These are phyloP conservation scores for Xylariaceae sp. DNA, from an alignment of 2,329 filamentous ascomycete genomes.

Conservation along the genomic window DNA sequence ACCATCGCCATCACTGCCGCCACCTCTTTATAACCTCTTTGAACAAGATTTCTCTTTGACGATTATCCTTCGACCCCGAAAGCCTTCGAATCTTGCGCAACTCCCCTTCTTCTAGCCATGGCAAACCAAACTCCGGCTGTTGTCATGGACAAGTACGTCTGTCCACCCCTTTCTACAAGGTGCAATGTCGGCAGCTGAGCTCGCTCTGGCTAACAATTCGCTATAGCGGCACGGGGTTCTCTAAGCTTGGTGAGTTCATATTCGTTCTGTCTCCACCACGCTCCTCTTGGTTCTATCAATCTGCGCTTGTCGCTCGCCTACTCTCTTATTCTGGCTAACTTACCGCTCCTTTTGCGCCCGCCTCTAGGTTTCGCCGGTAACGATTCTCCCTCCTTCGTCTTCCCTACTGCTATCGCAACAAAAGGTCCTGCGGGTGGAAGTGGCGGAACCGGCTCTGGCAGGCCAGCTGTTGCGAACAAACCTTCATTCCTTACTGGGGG, in stretches of 20 bases:
- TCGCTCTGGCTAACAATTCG: slow-evolving; percentile 47
- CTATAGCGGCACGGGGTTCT: slow-evolving; percentile 95
- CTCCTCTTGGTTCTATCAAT: not conserved
- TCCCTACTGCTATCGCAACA: slow-evolving; percentile 97
- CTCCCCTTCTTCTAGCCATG: slow-evolving; percentile 63
- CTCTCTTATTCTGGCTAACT: slow-evolving; percentile 25
- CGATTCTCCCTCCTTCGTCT: slow-evolving; percentile 98
- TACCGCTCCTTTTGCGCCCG: slow-evolving; percentile 26
- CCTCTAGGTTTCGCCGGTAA: slow-evolving; percentile 92
- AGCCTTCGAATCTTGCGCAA: slow-evolving; percentile 21
- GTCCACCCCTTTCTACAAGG: slow-evolving; percentile 40
- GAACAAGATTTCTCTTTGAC: too few relatives aligned
- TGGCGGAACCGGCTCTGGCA: slow-evolving; percentile 81
- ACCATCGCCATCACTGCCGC: too few relatives aligned
- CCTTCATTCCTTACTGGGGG: slow-evolving; percentile 93
- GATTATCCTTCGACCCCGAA: too few relatives aligned
- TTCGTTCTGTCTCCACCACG: slow-evolving; percentile 10
- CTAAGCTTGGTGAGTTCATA: slow-evolving; percentile 84
- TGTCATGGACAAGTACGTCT: slow-evolving; percentile 99
- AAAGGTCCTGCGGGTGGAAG: slow-evolving; percentile 76
- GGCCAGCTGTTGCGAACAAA: slow-evolving; percentile 91
- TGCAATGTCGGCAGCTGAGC: slow-evolving; percentile 25
- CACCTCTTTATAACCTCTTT: too few relatives aligned
- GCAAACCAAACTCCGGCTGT: slow-evolving; percentile 99
- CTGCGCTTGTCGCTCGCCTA: slow-evolving; percentile 3